phyloP scores from a whole-genome alignment of 2,329 filamentous ascomycete genomes.

The Colletotrichum lupini region DNA sequence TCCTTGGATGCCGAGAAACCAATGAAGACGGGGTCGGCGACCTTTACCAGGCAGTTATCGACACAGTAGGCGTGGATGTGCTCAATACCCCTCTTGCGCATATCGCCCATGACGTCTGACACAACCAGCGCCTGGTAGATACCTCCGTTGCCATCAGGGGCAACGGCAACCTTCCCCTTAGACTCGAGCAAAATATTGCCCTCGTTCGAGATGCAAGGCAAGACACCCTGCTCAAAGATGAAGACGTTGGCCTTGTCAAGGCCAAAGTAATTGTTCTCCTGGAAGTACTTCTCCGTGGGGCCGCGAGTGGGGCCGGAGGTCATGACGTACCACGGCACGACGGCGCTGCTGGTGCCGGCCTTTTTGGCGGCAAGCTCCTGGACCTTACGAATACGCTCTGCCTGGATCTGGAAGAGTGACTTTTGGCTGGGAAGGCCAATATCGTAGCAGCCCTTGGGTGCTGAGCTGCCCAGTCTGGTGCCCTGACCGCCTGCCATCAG shows the following conservation, averaged over 20 bases:
- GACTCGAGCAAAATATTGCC: constrained; percentile 95
- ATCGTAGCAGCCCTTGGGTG: constrained; percentile 96
- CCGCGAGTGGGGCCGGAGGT: constrained; percentile 93
- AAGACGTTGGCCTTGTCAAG: constrained; percentile 85
- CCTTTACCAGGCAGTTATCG: constrained; percentile 98
- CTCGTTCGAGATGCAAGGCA: constrained; percentile 97
- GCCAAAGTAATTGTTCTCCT: constrained; percentile 91
- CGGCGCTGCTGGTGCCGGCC: constrained; percentile 61
- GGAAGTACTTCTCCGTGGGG: constrained; percentile 94
- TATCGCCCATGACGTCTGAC: constrained; percentile 84
- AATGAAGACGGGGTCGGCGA: constrained; percentile 96
- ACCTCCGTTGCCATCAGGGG: constrained; percentile 96
- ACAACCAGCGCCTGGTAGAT: constrained; percentile 92
- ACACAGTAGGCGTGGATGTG: constrained; percentile 99
- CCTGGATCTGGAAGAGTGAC: constrained; percentile 97
- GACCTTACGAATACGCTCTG: constrained; percentile 89
- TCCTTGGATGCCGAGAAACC: constrained; percentile 89
- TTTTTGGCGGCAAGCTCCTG: constrained; percentile 83
- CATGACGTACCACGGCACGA: constrained; percentile 99
- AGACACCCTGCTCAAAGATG: constrained; percentile 96
- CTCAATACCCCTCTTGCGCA: constrained; percentile 88
- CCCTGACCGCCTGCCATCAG: constrained; percentile 98
- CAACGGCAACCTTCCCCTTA: constrained; percentile 92
- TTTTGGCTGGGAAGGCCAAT: constrained; percentile 94
- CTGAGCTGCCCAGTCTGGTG: constrained; percentile 92